Evolutionary conservation across 2,329 filamentous ascomycete species (phyloP).

Genomic region (Aquanectria penicillioides): DNA sequence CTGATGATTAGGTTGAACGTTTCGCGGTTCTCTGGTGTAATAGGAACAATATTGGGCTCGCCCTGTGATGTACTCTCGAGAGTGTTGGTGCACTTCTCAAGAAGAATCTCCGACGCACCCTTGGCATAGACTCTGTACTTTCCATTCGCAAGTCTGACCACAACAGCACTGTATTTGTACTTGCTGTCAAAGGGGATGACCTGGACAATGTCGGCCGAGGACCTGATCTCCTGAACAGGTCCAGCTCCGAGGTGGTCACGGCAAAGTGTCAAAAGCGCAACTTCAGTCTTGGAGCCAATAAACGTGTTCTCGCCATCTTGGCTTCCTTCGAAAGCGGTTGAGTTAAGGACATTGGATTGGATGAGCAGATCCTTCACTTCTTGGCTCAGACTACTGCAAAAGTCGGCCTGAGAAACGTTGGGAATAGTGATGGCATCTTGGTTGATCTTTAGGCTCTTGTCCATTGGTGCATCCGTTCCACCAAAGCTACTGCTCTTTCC

Average conservation of each 20-base stretch:
- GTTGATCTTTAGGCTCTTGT: constrained; percentile 34
- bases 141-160: constrained; percentile 57
- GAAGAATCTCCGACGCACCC: constrained; percentile 66
- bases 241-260: constrained; percentile 61
- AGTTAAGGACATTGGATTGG: constrained; percentile 65
- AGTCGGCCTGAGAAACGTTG: constrained; percentile 42
- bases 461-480: constrained; percentile 32
- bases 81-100: constrained; percentile 59
- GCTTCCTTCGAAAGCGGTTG: constrained; percentile 65
- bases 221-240: constrained; percentile 56
- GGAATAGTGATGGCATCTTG: constrained; percentile 32
- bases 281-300: constrained; percentile 67
- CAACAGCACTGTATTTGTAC: constrained; percentile 67
- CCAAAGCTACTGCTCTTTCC: constrained; percentile 55
- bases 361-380: constrained; percentile 70
- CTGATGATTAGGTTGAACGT: constrained; percentile 65
- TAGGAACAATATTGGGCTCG: constrained; percentile 60
- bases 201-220: constrained; percentile 58
- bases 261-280: constrained; percentile 61
- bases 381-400: constrained; percentile 33
- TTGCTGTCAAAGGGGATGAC: constrained; percentile 65
- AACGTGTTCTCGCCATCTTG: constrained; percentile 57
- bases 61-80: constrained; percentile 60
- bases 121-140: constrained; percentile 63
- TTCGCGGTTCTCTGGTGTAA: constrained; percentile 62